These are phyloP conservation scores for Platismatia glauca DNA, from an alignment of 495 filamentous ascomycete species.

Conservation along the genomic window DNA sequence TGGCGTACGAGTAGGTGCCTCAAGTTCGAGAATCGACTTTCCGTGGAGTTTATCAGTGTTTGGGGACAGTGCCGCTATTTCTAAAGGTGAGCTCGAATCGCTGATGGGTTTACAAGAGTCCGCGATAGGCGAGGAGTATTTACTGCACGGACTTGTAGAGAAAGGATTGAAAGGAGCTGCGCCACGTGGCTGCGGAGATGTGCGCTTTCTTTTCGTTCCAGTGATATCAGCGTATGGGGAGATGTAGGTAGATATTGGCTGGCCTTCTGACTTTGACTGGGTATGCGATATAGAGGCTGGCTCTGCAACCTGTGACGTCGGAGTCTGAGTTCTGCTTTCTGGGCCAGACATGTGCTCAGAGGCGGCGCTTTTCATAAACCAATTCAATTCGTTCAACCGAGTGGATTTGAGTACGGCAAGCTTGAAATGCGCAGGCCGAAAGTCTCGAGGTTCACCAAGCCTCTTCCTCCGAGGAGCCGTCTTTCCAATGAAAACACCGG, in stretches of 20 bases:
- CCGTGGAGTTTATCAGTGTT: neutral
- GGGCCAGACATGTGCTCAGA: neutral
- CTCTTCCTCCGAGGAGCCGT: slow-evolving; percentile 13
- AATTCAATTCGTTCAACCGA: slow-evolving; percentile 6
- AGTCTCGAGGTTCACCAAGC: slow-evolving; percentile 8
- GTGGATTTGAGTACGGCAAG: slow-evolving; percentile 11
- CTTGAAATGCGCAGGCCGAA: slow-evolving; percentile 8
- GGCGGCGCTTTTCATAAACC: neutral
- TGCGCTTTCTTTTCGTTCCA: slow-evolving; percentile 10
- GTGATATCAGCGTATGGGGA: neutral
- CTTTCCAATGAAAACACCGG: slow-evolving; percentile 14
- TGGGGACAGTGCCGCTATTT: neutral
- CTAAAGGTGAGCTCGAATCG: neutral
- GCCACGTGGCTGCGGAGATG: slow-evolving; percentile 4
- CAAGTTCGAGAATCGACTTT: neutral
- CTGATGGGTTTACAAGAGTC: neutral
- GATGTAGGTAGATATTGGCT: neutral
- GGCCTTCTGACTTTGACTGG: neutral
- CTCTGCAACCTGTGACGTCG: neutral
- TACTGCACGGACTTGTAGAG: neutral
- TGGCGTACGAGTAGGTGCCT: neutral
- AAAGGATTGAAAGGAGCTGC: neutral
- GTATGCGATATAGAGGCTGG: neutral
- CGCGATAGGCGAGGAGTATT: neutral
- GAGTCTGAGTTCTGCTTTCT: neutral